Base-by-base conservation (phyloP, 1,139 yeast genomes). In the Trichomonascaceae sp. region DNA sequence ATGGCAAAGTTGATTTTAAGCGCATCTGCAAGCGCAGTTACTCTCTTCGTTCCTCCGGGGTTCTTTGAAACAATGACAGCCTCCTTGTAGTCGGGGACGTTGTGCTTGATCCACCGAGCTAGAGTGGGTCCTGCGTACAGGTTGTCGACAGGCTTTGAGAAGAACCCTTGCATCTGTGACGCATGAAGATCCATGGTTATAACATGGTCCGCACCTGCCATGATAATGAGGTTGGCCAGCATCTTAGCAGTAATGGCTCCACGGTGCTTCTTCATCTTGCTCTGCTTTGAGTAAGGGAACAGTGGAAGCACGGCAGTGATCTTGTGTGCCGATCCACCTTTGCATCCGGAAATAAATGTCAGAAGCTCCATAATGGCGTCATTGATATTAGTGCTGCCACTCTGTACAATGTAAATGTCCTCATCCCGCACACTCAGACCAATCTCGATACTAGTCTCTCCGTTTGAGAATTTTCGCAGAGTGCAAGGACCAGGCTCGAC, bases 151-250 rank as follows among this genome's bases (percentile, higher is more conserved):
- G 99, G 98, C 51, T 85, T 85, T 28, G 93, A 74, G 64, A 89
- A 89, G 54, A 92, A 89, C 11, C 99, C 99, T 64, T 89, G 99
- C 97, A 89, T 92, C 60, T 89, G 99, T 27, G 94, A 77, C 17
- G 98, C 98, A 55, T 92, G 98, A 47, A 89, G 66, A 56, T 89
- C 99, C 97, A 89, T 87, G 4, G 95, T 82, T 28, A 89, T 92
- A 43, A 89, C 93, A 62, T 89, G 99, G 60, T 92, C 98, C 16
- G 97, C 98, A 43, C 99, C 99, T 1, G 99, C 97, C 93, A 89
- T 89, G 37, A 87, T 76, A 45, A 92, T 66, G 51, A 92, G 63
- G 49, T 89, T 89, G 39, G 99, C 97, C 55, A 92, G 69, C 98
- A 92, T 87, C 55, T 97, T 72, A n/a, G 98, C 98, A 3, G 98